Base-by-base conservation (phyloP, 345 rosid species). In the Trapa bicornis region DNA sequence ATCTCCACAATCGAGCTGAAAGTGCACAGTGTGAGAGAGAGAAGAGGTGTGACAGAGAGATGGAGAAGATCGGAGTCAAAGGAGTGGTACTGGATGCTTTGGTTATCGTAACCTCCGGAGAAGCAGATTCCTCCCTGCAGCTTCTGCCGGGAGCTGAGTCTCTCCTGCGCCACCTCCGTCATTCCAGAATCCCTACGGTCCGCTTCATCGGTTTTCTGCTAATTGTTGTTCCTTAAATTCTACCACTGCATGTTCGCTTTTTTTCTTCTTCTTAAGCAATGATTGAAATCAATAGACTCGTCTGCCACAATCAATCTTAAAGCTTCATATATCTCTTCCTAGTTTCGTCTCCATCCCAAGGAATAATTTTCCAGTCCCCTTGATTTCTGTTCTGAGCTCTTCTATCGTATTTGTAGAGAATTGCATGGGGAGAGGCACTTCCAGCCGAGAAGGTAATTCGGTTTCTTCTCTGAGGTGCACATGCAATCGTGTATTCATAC, bases 131-230 rank as follows among this genome's bases (percentile, higher is more conserved):
- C 33, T 38, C 50, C 0, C 45, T 75, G 39, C 76, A 79, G 32
- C 61, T 75, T 35, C 77, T 78, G n/a, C 61, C 71, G 12, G 79
- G 72, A 52, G 81, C 76, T 12, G 69, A 75, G 2, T 65, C 75
- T 63, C 79, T 88, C 52, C 80, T 88, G 71, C 77, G 77, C 60
- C 71, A 67, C 64, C 87, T 88, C 71, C 87, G 81, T 72, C 83
- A 78, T 48, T 85, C 90, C 32, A 67, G 73, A 47, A 77, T 83
- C 75, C 80, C 75, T 50, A 68, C 84, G 81, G 87, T 88, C 9
- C 16, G 37, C 4, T 35, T 73, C 65, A 37, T 15, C 35, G 32
- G 37, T 17, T 43, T 42, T 9, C 37, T 53, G 38, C 29, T 22
- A 22, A 22, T 22, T 22, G 29, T 22, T 22, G 6, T 8, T 9